Evolutionary conservation across 2,329 filamentous ascomycete species (phyloP), one percentile per base, ranked within the genome.

Genomic region (Xylaria sp.): DNA sequence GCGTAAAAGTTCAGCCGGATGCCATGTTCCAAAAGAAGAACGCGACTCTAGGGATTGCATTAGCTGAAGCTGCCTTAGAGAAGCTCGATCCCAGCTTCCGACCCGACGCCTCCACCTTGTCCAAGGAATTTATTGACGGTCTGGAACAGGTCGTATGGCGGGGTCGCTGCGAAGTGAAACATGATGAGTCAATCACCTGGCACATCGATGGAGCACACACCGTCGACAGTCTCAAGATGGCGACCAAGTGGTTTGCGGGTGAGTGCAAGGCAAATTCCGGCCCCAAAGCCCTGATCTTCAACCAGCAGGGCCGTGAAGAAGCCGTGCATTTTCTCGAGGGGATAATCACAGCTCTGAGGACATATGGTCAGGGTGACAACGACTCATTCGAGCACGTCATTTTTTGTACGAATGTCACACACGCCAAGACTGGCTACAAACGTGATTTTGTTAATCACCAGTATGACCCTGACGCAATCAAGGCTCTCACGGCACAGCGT

Each of bases 181-280:
- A 80, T 3, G 86, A 89, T 69, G 83, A 83, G 2, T 76, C 77
- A 2, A 83, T 97, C 5, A 85, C 85, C 17, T 99, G 95, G 94
- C 92, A 94, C 76, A 88, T 99, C 23, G 96, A 99, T 77, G 94
- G 96, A 9, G 96, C 94, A 2, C 96, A 99, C 80, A 99, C 95
- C 0, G 85, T 92, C 3, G 95, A 98, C 77, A 97, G 94, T 77
- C 90, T 99, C 63, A 88, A 91, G 71, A 87, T 93, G 72, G 93
- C 93, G 4, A 90, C 90, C 0, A 87, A 88, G 70, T 97, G 94
- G 94, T 98, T 97, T 76, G 87, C 89, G 1, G 79, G 79, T 10
- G 84, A 87, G 74, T 82, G 74, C 48, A 71, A 66, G 10, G 63
- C 70, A n/a, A 59, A 61, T 70, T 20, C 63, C 4, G 74, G 73